Conservation (phyloP, 2,329 filamentous ascomycete genomes). For the Penicillium occitanis region DNA sequence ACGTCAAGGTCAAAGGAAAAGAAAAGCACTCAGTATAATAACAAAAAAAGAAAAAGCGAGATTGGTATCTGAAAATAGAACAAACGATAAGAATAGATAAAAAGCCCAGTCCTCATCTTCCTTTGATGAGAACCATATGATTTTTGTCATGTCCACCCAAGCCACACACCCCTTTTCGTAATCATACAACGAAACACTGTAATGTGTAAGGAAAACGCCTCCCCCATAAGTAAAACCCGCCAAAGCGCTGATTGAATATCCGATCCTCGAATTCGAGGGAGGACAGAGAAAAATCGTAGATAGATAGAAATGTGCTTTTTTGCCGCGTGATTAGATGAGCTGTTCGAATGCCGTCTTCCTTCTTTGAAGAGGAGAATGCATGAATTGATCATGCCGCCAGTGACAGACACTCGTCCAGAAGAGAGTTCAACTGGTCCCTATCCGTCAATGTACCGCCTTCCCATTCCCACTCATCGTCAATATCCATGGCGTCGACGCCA, state of each 20-base stretch:
- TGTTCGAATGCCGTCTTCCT: neutral
- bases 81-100: conserved; percentile 9
- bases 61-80: conserved; percentile 17
- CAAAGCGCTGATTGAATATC: conserved; percentile 4
- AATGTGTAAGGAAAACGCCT: conserved; percentile 6
- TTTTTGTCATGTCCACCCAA: conserved; percentile 3
- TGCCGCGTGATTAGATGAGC: neutral
- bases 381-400: conserved; percentile 37
- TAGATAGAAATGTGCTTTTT: neutral
- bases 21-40: neutral
- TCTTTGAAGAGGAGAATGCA: neutral
- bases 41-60: conserved; percentile 21
- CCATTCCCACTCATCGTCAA: conserved; percentile 43
- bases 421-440: conserved; percentile 38
- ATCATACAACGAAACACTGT: conserved; percentile 16
- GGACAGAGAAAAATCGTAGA: neutral
- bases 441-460: conserved; percentile 39
- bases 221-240: conserved; percentile 11
- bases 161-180: conserved; percentile 4
- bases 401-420: conserved; percentile 45
- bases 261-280: neutral
- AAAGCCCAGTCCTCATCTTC: neutral
- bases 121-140: neutral
- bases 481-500: conserved; percentile 40
- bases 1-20: neutral